Base-by-base conservation (phyloP, 805 yeast genomes). In the Kodamaea kaohsiungensis region DNA sequence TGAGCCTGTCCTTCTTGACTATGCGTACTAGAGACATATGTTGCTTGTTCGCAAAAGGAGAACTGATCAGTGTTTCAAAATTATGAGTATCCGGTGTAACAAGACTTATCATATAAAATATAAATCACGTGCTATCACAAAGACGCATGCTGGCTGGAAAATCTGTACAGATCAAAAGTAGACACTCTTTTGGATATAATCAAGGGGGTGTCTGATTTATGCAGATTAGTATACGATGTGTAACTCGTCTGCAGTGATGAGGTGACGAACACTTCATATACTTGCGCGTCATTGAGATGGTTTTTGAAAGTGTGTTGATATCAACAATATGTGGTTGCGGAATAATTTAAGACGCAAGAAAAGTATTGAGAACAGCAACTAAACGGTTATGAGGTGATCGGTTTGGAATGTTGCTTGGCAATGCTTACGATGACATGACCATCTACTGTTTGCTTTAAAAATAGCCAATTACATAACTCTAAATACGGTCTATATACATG, bases 1-100 rank as follows among this genome's bases (percentile, higher is more conserved):
- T 53, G 46, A 56, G 39, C 48, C 52, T 53, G 39, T 56, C 56
- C 12, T 56, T 49, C 53, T 51, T 53, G 5, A 55, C 3, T 8
- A 50, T 40, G 19, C 58, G 35, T 5, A 47, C n/a, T 13, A 55
- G n/a, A 25, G 51, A 19, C 58, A 55, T 55, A 25, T 9, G n/a
- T 25, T 13, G 35, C 35, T 12, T 5, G 3, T 30, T 30, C 12
- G 6, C 25, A 22, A 22, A 22, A 22, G 3, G 25, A 22, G 3
- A 22, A 22, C 25, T 3, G 3, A 4, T 22, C 6, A 6, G 25
- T 22, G 25, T 22, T 22, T 22, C 6, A 22, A 22, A 22, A 22
- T 22, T 22, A 22, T n/a, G n/a, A n/a, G n/a, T 6, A 22, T 22
- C 25, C 25, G 25, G 25, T 22, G 25, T 6, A 22, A 22, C 25